Conservation (phyloP, 2,329 filamentous ascomycete species). For the Dothistroma septosporum region DNA sequence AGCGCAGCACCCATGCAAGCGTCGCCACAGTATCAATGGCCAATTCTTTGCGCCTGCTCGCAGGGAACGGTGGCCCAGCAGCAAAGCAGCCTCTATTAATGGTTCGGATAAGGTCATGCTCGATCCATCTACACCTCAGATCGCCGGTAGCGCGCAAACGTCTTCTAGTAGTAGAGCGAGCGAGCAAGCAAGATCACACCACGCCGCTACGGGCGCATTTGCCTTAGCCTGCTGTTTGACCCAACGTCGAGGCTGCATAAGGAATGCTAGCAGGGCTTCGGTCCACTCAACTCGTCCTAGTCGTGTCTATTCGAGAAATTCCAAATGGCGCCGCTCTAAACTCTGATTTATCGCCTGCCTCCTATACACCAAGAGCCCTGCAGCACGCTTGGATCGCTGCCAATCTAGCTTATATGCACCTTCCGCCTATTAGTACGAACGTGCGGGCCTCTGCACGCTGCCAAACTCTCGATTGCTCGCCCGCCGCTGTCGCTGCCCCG, state of each 20-base stretch:
- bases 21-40: background rate
- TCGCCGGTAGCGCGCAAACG: constrained; percentile 1
- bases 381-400: constrained; percentile 13
- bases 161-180: background rate
- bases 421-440: constrained; percentile 11
- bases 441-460: constrained; percentile 1
- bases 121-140: background rate
- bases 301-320: constrained; percentile 9
- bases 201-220: constrained; percentile 5
- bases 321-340: constrained; percentile 10
- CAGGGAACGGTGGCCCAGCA: background rate
- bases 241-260: constrained; percentile 2
- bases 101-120: background rate
- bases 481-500: background rate
- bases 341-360: constrained; percentile 11
- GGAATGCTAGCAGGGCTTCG: background rate
- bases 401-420: constrained; percentile 13
- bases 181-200: constrained; percentile 6
- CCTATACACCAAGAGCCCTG: constrained; percentile 14
- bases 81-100: background rate
- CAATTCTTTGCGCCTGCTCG: background rate
- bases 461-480: background rate
- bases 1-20: constrained; percentile 1
- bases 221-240: background rate
- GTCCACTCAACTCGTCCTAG: constrained; percentile 2